Evolutionary conservation across 805 yeast genomes (phyloP), one percentile per base, ranked within the genome.

Genomic region (Barnettozyma populi): DNA sequence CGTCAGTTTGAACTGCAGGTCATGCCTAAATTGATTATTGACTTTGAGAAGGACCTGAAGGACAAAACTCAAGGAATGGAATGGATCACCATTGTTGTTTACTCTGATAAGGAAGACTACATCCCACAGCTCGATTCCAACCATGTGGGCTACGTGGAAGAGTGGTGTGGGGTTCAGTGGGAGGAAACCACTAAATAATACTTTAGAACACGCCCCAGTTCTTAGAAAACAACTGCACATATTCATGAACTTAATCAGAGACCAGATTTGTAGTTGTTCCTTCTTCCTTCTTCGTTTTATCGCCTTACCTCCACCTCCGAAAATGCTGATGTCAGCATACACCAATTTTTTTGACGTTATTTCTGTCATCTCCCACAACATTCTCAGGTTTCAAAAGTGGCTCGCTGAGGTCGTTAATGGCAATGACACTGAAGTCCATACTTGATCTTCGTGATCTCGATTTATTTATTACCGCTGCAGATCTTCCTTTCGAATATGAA

Each of bases 81-180:
- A 52, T 94, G 99, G 99, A 98, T 97, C 1, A 86, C 98, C 0
- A 86, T 94, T 27, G 69, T 88, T 23, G 86, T 92, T 2, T 86
- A 82, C 37, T 87, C 97, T 0, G 90, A 87, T 55, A 65, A 67
- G 7, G 82, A 79, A 53, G 95, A 87, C 60, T 79, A 70, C 51
- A 66, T 72, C 14, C 83, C 89, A 11, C 52, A 63, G 23, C 65
- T 80, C 40, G 90, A 85, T 52, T 75, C 68, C 7, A 71, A 79
- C 48, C 77, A 79, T 37, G 90, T 87, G n/a, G 96, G 88, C 0
- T 88, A 87, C 57, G 77, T 80, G 1, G 85, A 83, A 58, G 96
- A 88, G 65, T 82, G 25, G 34, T 32, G 38, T 14, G 39, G 29
- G 4, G 44, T 20, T 16, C 36, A 23, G 9, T 39, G 27, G 39